Base-by-base conservation (phyloP, 768 basidiomycete genomes). In the Russula vinacea region DNA sequence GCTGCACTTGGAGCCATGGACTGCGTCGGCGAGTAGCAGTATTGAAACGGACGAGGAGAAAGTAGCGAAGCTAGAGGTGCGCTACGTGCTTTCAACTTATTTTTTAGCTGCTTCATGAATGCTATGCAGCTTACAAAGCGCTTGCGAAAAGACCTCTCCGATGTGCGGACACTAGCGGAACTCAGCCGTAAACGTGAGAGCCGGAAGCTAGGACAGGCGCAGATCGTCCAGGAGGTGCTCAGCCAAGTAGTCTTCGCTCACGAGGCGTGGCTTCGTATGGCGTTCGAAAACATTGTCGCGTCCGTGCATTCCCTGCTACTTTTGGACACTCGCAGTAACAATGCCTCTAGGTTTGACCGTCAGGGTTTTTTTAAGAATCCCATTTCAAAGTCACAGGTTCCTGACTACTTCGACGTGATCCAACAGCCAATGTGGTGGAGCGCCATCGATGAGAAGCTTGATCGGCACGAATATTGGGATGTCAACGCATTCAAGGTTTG, bases 1-100 rank as follows among this genome's bases (percentile, higher is more conserved):
- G 58, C 73, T 99, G 62, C 94, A 99, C 76, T 78, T 98, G 32
- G 96, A 99, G 77, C 96, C 97, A 0, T 98, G 97, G 97, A 98
- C 95, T 0, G 92, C 92, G 3, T 85, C 82, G 47, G 81, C 85
- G 19, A 80, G 80, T 7, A 77, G 77, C 8, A 84, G 84, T 68
- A 73, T 83, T 35, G 81, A 92, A 70, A 91, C 86, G 5, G 91
- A 94, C 22, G 88, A 89, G 65, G 92, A 97, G 66, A 92, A 90
- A 74, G 74, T 79, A 10, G 80, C 85, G 78, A 94, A 92, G 70
- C 81, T 97, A 24, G 86, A 91, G 75, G 94, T 93, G 60, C 17
- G 87, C 69, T 68, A 17, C 40, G 5, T 19, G 56, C 56, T 55
- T 19, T 51, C 11, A 5, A 24, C 16, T 37, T 19, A 47, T 47